Conservation (phyloP, 2,329 filamentous ascomycete genomes). For the Cladosporium sp. region DNA sequence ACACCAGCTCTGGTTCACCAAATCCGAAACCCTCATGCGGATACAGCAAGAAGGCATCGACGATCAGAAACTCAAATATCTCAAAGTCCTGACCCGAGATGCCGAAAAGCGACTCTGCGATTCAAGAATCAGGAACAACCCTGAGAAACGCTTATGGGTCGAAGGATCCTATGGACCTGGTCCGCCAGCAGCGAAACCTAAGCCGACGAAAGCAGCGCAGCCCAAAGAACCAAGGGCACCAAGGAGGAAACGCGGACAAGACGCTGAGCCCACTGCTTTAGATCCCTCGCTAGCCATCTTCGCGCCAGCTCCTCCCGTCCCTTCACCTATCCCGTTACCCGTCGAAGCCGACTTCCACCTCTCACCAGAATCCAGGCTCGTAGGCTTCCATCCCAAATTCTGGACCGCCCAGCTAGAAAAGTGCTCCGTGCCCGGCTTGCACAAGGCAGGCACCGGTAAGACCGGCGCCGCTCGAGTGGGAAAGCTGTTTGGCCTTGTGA, state of each 20-base stretch:
- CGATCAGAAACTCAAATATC: constrained; percentile 54
- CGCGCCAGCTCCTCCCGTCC: constrained; percentile 9
- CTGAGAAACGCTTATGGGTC: constrained; percentile 41
- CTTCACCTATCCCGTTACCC: constrained; percentile 25
- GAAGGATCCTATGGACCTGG: constrained; percentile 35
- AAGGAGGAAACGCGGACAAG: background rate
- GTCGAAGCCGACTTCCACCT: constrained; percentile 67
- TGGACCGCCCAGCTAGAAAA: constrained; percentile 64
- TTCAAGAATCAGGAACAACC: constrained; percentile 56
- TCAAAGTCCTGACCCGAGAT: constrained; percentile 70
- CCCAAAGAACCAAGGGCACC: constrained; percentile 11
- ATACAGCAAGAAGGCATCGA: constrained; percentile 19
- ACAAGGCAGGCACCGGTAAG: constrained; percentile 57
- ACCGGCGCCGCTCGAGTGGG: constrained; percentile 57
- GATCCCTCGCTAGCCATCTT: constrained; percentile 37
- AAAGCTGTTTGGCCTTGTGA: constrained; percentile 59
- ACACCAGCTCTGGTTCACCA: constrained; percentile 62
- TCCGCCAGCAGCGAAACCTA: constrained; percentile 38
- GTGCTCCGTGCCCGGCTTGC: constrained; percentile 58
- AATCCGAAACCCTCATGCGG: constrained; percentile 4
- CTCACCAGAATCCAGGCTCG: constrained; percentile 58
- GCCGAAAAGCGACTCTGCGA: constrained; percentile 73
- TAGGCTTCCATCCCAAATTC: constrained; percentile 44
- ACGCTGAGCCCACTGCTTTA: constrained; percentile 37
- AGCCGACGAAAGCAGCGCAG: background rate